Conservation (phyloP, 73 alveolate species). For the Blepharisma stoltei region DNA sequence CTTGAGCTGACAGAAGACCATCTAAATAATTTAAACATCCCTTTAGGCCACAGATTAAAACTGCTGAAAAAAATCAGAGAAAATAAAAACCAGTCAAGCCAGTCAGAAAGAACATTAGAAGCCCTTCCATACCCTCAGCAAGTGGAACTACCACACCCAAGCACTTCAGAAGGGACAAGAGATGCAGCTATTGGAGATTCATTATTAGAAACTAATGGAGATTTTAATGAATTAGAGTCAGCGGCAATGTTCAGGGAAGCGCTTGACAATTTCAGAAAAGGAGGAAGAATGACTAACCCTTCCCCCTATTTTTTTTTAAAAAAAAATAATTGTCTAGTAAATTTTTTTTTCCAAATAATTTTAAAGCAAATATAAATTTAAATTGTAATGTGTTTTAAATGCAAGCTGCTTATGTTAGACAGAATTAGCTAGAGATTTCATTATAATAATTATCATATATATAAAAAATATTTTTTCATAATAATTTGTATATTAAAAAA, state of each 20-base stretch:
- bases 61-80: constrained; percentile 21
- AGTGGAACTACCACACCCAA: not conserved
- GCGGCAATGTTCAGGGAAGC: constrained; percentile 19
- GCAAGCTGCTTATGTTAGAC: too few relatives aligned
- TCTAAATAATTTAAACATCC: not conserved
- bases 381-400: too few relatives aligned
- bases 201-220: not conserved
- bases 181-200: not conserved
- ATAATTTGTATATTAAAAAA: too few relatives aligned
- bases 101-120: not conserved
- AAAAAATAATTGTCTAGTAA: too few relatives aligned
- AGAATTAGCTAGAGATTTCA: too few relatives aligned
- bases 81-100: not conserved
- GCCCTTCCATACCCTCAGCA: not conserved
- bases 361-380: too few relatives aligned
- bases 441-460: too few relatives aligned
- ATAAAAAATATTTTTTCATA: too few relatives aligned
- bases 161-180: too few relatives aligned
- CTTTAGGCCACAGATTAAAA: constrained; percentile 29
- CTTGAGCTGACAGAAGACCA: constrained; percentile 24
- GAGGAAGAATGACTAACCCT: not conserved
- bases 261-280: not conserved
- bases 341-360: too few relatives aligned
- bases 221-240: not conserved
- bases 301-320: too few relatives aligned